These are phyloP conservation scores for Knufia fluminis DNA, from an alignment of 2,329 filamentous ascomycete genomes.

Conservation along the genomic window DNA sequence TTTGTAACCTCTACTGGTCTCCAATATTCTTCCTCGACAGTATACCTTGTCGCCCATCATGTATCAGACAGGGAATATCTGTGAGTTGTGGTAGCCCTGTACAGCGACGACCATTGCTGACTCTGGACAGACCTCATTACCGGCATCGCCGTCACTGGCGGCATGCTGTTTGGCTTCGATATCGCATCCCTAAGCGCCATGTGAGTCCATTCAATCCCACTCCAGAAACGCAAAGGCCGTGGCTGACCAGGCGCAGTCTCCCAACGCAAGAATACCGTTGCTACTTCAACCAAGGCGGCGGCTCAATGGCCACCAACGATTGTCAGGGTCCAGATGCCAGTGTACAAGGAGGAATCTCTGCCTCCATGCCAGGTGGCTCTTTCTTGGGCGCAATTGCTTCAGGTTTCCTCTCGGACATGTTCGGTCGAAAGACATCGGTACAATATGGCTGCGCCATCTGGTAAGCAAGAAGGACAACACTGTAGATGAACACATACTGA, in stretches of 20 bases:
- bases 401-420: slow-evolving; percentile 45
- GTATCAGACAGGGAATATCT: no score
- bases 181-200: slow-evolving; percentile 44
- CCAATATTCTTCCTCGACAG: no score
- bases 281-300: slow-evolving; percentile 37
- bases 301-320: slow-evolving; percentile 36
- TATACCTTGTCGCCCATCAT: no score
- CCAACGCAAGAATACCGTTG: slow-evolving; percentile 49
- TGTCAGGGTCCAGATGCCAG: slow-evolving; percentile 34
- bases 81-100: no score
- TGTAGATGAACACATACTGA: neutral
- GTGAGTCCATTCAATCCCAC: no score
- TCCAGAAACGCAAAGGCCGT: slow-evolving; percentile 36
- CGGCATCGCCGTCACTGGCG: slow-evolving; percentile 49
- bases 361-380: slow-evolving; percentile 66
- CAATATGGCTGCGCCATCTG: slow-evolving; percentile 45
- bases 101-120: no score
- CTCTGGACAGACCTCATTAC: slow-evolving; percentile 45
- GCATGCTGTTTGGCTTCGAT: slow-evolving; percentile 51
- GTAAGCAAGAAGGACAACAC: slow-evolving; percentile 23
- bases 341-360: slow-evolving; percentile 48
- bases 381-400: slow-evolving; percentile 48
- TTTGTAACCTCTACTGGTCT: no score
- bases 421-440: slow-evolving; percentile 47
- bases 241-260: slow-evolving; percentile 32